Base-by-base conservation (phyloP, 495 filamentous ascomycete genomes). In the Hyphodiscus hymeniophilus region DNA sequence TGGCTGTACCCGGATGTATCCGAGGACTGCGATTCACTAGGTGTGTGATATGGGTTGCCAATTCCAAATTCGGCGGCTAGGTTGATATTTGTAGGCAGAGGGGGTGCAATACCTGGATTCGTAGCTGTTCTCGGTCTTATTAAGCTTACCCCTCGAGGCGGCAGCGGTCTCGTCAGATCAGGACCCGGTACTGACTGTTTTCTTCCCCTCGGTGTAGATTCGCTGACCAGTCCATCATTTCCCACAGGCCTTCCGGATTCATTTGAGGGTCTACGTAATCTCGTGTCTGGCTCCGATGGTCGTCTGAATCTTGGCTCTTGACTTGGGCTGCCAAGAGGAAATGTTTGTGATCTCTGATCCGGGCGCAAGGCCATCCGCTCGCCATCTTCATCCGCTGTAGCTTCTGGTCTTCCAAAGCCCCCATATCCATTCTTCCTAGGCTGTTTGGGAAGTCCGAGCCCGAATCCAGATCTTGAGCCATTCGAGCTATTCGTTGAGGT, bases 1-100 rank as follows among this genome's bases (percentile, higher is more conserved):
- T 78, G 73, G 16, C 82, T 86, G 18, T 69, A 76, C 1, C 69
- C 74, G 6, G 84, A 89, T n/a, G 74, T 76, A 33, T 79, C 81
- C 4, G 85, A 89, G 2, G 76, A 76, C 20, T 74, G 74, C 1
- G 85, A 92, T 51, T 79, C 75, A 0, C 82, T 79, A 0, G 80
- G 65, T 3, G 71, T 72, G 58, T 86, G 81, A 59, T 80, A 76
- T 0, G 75, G 69, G 44, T 78, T 78, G 21, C 68, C 65, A 17
- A 69, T 60, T 13, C 71, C 73, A 42, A 76, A 76, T 20, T 72
- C 71, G 23, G 65, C 66, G n/a, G 67, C 66, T 3, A 74, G 66
- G 43, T 77, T 73, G 31, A 74, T 60, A 7, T 62, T 55, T 2
- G 49, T n/a, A 7, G 57, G 50, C 10, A 57, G 23, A 38, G 53